phyloP scores from a whole-genome alignment of 176 grass and related monocot genomes.

The Oryza brachyantha region DNA sequence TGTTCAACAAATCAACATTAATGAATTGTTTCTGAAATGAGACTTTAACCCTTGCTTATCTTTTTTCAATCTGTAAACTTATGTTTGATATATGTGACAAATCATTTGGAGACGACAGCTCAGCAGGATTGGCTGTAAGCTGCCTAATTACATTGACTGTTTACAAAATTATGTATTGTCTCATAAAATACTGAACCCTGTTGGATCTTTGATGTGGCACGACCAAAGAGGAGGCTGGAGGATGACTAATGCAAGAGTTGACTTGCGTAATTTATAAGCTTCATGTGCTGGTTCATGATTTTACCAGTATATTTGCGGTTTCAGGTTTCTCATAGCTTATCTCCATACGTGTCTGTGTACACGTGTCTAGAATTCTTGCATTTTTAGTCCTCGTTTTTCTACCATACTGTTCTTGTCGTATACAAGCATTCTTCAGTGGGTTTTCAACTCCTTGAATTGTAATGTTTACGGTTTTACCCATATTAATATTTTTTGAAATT shows the following conservation, averaged over 20 bases:
- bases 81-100: constrained; percentile 21
- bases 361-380: constrained; percentile 18
- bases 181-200: constrained; percentile 38
- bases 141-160: constrained; percentile 54
- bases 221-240: constrained; percentile 13
- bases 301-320: constrained; percentile 19
- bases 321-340: constrained; percentile 28
- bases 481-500: neutral
- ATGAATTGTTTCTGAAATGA: neutral
- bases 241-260: constrained; percentile 37
- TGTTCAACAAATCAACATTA: neutral
- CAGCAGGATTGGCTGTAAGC: constrained; percentile 26
- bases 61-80: constrained; percentile 18
- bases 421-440: constrained; percentile 6
- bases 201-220: constrained; percentile 36
- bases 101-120: constrained; percentile 13
- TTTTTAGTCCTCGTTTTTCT: constrained; percentile 25
- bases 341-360: constrained; percentile 1
- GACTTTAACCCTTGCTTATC: constrained; percentile 16
- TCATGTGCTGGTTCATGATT: constrained; percentile 32
- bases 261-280: constrained; percentile 29
- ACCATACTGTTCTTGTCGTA: neutral
- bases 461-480: neutral
- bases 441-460: neutral
- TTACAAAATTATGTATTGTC: constrained; percentile 9